Conservation (phyloP, 768 basidiomycete genomes). For the Tulasnella sp. region DNA sequence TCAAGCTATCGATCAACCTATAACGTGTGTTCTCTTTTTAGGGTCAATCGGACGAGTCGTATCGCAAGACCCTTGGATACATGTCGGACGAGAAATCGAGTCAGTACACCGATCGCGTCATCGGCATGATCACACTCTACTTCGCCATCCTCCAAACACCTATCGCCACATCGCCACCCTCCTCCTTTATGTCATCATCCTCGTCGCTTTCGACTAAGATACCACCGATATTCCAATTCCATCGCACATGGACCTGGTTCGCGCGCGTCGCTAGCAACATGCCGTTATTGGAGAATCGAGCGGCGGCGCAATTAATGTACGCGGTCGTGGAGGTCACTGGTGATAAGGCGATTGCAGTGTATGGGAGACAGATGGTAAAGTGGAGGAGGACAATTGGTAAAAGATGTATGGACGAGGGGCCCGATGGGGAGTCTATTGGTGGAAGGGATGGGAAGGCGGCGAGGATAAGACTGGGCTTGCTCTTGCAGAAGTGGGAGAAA, state of each 20-base stretch:
- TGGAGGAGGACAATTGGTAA: neutral
- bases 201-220: conserved; percentile 25
- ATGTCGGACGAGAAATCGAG: conserved; percentile 40
- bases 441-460: conserved; percentile 1
- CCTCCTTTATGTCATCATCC: neutral
- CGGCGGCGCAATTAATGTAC: conserved; percentile 45
- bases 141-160: conserved; percentile 49
- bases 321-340: conserved; percentile 13
- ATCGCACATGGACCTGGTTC: conserved; percentile 65
- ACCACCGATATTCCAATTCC: conserved; percentile 46
- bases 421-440: neutral
- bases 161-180: conserved; percentile 2
- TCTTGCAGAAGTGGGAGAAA: conserved; percentile 12
- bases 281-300: conserved; percentile 42
- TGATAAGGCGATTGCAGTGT: conserved; percentile 8
- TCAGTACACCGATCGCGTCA: conserved; percentile 57
- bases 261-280: conserved; percentile 47
- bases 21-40: conserved; percentile 13
- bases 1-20: no score
- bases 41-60: conserved; percentile 29
- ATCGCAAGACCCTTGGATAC: conserved; percentile 32
- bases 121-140: conserved; percentile 80
- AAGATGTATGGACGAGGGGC: neutral
- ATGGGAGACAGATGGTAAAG: conserved; percentile 15
- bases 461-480: neutral